A percentile compares a stretch with the other conserved stretches of the same genome.
phyloP scores from a whole-genome alignment of 2,329 filamentous ascomycete species.

The Stemphylium beticola region DNA sequence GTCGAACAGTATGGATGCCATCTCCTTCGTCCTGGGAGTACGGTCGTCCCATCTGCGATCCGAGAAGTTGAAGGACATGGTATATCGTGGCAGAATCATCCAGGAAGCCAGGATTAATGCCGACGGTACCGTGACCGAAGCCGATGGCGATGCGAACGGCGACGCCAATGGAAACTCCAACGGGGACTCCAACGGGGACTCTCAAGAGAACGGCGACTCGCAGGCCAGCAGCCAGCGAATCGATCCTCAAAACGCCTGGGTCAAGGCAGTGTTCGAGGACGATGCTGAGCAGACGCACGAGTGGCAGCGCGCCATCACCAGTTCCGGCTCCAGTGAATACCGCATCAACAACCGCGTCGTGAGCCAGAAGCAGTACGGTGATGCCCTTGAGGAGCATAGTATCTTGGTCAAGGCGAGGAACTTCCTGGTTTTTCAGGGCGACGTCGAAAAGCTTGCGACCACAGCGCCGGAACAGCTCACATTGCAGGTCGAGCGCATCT shows the following conservation, averaged over 20 bases:
- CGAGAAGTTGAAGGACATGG: slow-evolving; percentile 88
- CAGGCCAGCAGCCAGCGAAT: slow-evolving; percentile 69
- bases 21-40: slow-evolving; percentile 97
- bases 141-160: slow-evolving; percentile 44
- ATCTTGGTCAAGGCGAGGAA: slow-evolving; percentile 98
- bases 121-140: slow-evolving; percentile 74
- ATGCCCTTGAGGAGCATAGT: slow-evolving; percentile 88
- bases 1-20: slow-evolving; percentile 99
- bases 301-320: slow-evolving; percentile 96
- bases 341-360: slow-evolving; percentile 93
- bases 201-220: slow-evolving; percentile 58
- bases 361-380: slow-evolving; percentile 90
- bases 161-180: slow-evolving; percentile 38
- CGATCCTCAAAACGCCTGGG: slow-evolving; percentile 95
- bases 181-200: slow-evolving; percentile 46
- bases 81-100: slow-evolving; percentile 93
- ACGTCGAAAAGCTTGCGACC: slow-evolving; percentile 95
- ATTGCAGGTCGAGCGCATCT: slow-evolving; percentile 94
- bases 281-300: slow-evolving; percentile 93
- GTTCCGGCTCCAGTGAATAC: slow-evolving; percentile 87
- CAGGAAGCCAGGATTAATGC: slow-evolving; percentile 92
- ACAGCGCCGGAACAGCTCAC: slow-evolving; percentile 95
- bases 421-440: slow-evolving; percentile 97
- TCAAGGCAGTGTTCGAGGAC: slow-evolving; percentile 99
- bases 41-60: slow-evolving; percentile 98